Base-by-base conservation (phyloP, 305 asterid species). In the Andrographis paniculata region DNA sequence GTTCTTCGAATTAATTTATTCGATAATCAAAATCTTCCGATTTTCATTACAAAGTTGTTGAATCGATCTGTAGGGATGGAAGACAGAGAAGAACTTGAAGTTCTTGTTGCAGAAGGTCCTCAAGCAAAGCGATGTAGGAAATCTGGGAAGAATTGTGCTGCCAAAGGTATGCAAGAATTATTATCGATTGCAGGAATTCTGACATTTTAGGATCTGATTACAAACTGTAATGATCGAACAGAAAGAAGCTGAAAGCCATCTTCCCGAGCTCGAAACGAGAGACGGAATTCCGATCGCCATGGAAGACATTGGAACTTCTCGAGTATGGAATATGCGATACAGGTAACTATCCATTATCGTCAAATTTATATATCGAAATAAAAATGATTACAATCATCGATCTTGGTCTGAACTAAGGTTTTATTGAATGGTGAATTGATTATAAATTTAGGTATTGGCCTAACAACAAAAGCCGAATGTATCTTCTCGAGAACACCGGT, bases 401-500 rank as follows among this genome's bases (percentile, higher is more conserved):
- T n/a, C n/a, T n/a, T n/a, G n/a, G n/a, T n/a, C n/a, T n/a, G n/a
- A n/a, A n/a, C n/a, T n/a, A n/a, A n/a, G n/a, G n/a, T n/a, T n/a
- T n/a, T n/a, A n/a, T n/a, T n/a, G n/a, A n/a, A n/a, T n/a, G n/a
- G n/a, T n/a, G n/a, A n/a, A n/a, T n/a, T n/a, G n/a, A n/a, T 54
- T 33, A 36, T 17, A 45, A 18, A 31, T 22, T n/a, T 71, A 92
- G 99, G 67, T 92, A 79, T 62, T 91, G 99, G 99, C 95, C 99
- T 21, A 92, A 92, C 55, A 92, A 87, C 91, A 92, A 84, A 58
- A 92, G 99, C 72, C 67, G 95, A 61, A 92, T 91, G 96, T 91
- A 91, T 78, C 93, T 91, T 56, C 95, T 91, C 55, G 99, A 91
- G 57, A 91, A 91, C 74, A 91, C 99, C 20, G 99, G 99, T 91